These are phyloP conservation scores for Tulasnella sp. DNA, from an alignment of 768 basidiomycete species.

Conservation along the genomic window DNA sequence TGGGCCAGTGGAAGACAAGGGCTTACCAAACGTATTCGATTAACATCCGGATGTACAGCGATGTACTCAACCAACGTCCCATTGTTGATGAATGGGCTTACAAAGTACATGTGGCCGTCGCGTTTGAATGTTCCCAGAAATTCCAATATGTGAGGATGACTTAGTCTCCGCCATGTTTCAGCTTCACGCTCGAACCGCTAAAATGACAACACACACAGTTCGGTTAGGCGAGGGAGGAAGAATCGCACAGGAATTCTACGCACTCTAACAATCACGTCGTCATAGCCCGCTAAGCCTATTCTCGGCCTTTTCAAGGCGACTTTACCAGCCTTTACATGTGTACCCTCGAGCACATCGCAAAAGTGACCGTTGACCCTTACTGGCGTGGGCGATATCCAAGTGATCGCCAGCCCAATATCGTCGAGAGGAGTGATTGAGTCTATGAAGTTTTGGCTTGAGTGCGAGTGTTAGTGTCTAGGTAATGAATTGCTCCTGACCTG, in stretches of 20 bases:
- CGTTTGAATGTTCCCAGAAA: neutral
- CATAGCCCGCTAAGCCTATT: neutral
- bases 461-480: too few species aligned
- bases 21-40: neutral
- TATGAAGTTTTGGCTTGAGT: too few species aligned
- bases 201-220: neutral
- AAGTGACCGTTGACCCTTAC: neutral
- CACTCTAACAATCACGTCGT: neutral
- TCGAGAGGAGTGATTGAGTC: too few species aligned
- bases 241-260: neutral
- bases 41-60: neutral
- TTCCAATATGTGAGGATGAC: neutral
- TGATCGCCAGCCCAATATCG: too few species aligned
- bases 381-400: neutral
- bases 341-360: neutral
- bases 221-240: neutral
- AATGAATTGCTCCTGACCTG: too few species aligned
- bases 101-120: neutral
- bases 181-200: neutral
- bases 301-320: neutral
- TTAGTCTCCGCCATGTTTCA: neutral
- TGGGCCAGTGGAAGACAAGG: neutral
- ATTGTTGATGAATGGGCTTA: neutral
- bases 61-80: neutral
- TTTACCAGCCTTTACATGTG: neutral